Percentiles rank a stretch among this genome's conserved stretches.
These are phyloP conservation scores for Apiospora kogelbergensis DNA, from an alignment of 2,329 filamentous ascomycete species.

Conservation along the genomic window DNA sequence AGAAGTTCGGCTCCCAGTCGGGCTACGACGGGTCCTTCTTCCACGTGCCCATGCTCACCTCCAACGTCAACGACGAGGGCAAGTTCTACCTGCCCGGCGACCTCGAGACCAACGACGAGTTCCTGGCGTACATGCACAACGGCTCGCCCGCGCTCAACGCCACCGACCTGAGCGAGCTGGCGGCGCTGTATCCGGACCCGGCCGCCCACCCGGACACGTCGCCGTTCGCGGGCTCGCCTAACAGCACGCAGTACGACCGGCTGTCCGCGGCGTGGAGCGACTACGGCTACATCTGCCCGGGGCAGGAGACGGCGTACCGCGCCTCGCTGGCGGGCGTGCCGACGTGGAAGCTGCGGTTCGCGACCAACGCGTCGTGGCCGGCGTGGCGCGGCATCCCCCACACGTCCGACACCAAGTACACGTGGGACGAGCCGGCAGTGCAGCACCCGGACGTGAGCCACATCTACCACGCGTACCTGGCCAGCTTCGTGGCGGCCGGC, in stretches of 20 bases:
- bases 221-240: conserved; percentile 36
- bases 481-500: conserved; percentile 37
- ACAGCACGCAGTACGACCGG: conserved; percentile 44
- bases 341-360: conserved; percentile 39
- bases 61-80: conserved; percentile 35
- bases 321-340: conserved; percentile 32
- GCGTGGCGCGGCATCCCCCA: conserved; percentile 39
- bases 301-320: conserved; percentile 43
- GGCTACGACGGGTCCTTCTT: conserved; percentile 38
- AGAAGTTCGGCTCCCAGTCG: conserved; percentile 44
- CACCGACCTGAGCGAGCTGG: conserved; percentile 27
- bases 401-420: conserved; percentile 34
- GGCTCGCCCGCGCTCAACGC: conserved; percentile 30
- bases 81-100: conserved; percentile 33
- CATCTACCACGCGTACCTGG: conserved; percentile 36
- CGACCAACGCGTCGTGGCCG: conserved; percentile 35
- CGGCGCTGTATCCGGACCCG: conserved; percentile 38
- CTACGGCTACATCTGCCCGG: conserved; percentile 44
- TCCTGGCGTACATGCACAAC: conserved; percentile 36
- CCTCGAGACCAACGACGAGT: conserved; percentile 36
- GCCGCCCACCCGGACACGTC: conserved; percentile 29
- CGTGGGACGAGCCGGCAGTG: conserved; percentile 35
- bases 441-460: conserved; percentile 37
- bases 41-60: conserved; percentile 38
- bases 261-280: conserved; percentile 44